phyloP scores from a whole-genome alignment of 2,329 filamentous ascomycete genomes.

The Colletotrichum nymphaeae region DNA sequence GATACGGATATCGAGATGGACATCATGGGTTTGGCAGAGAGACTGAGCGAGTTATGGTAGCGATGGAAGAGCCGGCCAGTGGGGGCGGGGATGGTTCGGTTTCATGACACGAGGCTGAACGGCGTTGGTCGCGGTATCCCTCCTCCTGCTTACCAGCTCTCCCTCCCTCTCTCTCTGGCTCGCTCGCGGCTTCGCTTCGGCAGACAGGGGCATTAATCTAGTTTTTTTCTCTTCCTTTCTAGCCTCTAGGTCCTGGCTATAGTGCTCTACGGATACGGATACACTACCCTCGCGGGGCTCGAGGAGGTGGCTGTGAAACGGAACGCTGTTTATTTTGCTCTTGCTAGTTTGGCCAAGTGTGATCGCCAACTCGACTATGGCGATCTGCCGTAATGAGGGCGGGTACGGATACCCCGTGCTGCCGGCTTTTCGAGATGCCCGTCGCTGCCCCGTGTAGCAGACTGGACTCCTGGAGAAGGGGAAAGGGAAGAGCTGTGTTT shows the following conservation, averaged over 20 bases:
- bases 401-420: background rate
- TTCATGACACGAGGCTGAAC: constrained; percentile 26
- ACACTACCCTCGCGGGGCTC: background rate
- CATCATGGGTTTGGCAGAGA: background rate
- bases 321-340: background rate
- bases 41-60: background rate
- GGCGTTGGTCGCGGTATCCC: constrained; percentile 11
- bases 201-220: background rate
- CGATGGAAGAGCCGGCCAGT: constrained; percentile 11
- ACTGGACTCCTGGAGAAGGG: background rate
- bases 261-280: too few relatives aligned
- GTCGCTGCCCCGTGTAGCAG: too few relatives aligned
- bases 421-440: background rate
- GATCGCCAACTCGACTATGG: constrained; percentile 10
- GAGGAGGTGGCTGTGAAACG: constrained; percentile 30
- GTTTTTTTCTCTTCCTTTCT: background rate
- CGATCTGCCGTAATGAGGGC: constrained; percentile 25
- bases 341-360: background rate
- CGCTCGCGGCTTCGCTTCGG: background rate
- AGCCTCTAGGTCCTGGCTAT: background rate
- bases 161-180: background rate
- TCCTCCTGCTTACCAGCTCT: background rate
- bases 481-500: background rate
- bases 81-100: constrained; percentile 15
- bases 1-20: background rate